Percentiles rank a stretch among this genome's conserved stretches.
Conservation (phyloP, 192 early-diverging fungal genomes). For the Entophlyctis luteolus region DNA sequence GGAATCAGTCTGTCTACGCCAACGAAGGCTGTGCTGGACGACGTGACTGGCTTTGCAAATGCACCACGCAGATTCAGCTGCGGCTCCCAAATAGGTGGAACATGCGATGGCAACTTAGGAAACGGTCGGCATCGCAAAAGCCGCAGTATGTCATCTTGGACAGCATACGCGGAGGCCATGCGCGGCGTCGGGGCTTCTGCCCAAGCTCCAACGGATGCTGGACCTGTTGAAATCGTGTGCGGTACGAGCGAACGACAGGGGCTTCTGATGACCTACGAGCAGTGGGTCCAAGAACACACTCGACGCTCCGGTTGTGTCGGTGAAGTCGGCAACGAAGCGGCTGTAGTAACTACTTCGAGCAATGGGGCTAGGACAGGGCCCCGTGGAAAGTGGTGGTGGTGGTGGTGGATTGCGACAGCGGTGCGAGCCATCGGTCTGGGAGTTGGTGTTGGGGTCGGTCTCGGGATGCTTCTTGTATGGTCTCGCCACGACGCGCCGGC, state of each 20-base stretch:
- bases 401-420: no score
- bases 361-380: no score
- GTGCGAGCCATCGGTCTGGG: no score
- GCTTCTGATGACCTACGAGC: constrained; percentile 17
- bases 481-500: no score
- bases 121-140: constrained; percentile 2
- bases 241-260: neutral
- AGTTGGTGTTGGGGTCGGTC: no score
- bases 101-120: neutral
- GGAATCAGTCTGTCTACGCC: neutral
- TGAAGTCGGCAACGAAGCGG: no score
- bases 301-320: no score
- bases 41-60: neutral
- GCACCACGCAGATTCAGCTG: neutral
- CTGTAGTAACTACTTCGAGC: no score
- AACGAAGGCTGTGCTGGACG: neutral
- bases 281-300: constrained; percentile 8
- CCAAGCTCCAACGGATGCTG: neutral
- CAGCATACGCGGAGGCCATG: neutral
- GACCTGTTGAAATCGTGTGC: neutral
- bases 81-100: neutral
- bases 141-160: constrained; percentile 4
- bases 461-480: no score
- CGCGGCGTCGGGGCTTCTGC: no score
- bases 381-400: no score